Base-by-base conservation (phyloP, 495 filamentous ascomycete species). In the Aspergillus bridgeri region DNA sequence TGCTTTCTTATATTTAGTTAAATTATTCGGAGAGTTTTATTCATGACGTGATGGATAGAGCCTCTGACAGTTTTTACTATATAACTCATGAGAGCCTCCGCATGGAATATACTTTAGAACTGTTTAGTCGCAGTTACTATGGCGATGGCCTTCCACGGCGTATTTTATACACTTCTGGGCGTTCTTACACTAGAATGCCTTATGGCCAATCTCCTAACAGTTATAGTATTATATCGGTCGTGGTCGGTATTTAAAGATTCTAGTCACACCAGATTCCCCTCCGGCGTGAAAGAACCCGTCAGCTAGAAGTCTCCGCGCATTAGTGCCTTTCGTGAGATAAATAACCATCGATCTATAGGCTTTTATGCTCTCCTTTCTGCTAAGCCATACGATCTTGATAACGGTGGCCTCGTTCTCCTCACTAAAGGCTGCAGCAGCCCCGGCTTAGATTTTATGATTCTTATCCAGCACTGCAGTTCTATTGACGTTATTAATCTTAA, bases 291-390 rank as follows among this genome's bases (percentile, higher is more conserved):
- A 72, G 63, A 44, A 66, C 27, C 65, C 52, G n/a, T 69, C 60
- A 21, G 56, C 58, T 19, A 27, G 42, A 11, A 69, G 61, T 51
- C 64, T 64, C 60, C 48, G 58, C 22, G 60, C 65, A 21, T 71
- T 57, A 55, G 22, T 60, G 0, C 56, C 57, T 60, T 65, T 73
- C 5, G 66, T 73, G 0, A 71, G 54, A 51, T 73, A 73, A 2
- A 71, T 60, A 17, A 70, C 69, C 61, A 71, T 71, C 3, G 63
- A 73, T n/a, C 69, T 58, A 65, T 72, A 69, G 3, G 67, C 45
- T 44, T 72, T 74, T 5, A 42, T 54, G 5, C 0, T 42, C 7
- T 72, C 60, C 59, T 68, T 71, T 1, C 44, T 69, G 49, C 64
- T 72, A 18, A 74, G 69, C 69, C 61, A 72, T 25, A 55, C 19